Base-by-base conservation (phyloP, 345 rosid genomes). In the Dimocarpus longan region DNA sequence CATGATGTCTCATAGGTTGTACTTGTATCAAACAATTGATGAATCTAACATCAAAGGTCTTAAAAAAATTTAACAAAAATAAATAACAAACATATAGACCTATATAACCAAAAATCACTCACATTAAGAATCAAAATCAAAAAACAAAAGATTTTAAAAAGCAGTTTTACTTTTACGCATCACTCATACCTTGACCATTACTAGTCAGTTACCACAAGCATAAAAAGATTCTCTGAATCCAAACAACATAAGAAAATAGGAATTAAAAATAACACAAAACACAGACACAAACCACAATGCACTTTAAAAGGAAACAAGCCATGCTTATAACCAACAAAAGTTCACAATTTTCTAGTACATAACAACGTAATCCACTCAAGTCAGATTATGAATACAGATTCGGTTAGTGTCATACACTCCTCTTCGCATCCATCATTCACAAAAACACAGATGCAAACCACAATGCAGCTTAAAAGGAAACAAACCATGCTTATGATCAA, bases 281-380 rank as follows among this genome's bases (percentile, higher is more conserved):
- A 39, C 8, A 39, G 54, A 1, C 24, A 22, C 42, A 8, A 42
- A 60, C 19, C 16, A 74, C 60, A 15, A 32, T 32, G 37, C 37
- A 32, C 3, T 32, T 42, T 42, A 3, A 42, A 74, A 6, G 2
- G 59, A 42, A 42, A 6, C 42, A 74, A 22, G 4, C 3, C 5
- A 16, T 24, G 32, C 66, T 59, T 21, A 4, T 12, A 43, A 44
- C 12, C 42, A 43, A 60, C 9, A 21, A n/a, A 70, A 10, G 8
- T 37, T 73, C 62, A 56, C 52, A 73, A 59, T 43, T 10, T 73
- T 10, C 46, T 60, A 11, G 48, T 39, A 70, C 37, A 32, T 70
- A 8, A 59, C 24, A 32, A 32, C 3, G 4, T 32, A 32, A 32
- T 32, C 15, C 68, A 12, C 46, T 72, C 32, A 5, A 26, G 24